These are phyloP conservation scores for Brassica hybrid DNA, from an alignment of 441 rosid genomes.

Conservation along the genomic window DNA sequence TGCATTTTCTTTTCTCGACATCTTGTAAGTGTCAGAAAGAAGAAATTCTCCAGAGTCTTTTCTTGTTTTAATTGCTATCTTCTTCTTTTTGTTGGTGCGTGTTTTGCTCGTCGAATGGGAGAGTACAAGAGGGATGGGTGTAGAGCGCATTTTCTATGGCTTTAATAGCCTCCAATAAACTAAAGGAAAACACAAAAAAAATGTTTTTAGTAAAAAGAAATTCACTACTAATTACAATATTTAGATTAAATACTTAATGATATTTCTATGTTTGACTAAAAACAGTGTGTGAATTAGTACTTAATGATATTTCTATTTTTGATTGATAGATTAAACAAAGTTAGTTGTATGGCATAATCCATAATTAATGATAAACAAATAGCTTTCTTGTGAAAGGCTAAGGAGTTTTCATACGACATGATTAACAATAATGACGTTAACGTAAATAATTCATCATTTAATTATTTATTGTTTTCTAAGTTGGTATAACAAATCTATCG, in stretches of 20 bases:
- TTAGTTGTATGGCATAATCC: conserved; percentile 1
- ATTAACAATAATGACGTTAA: neutral
- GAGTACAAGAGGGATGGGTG: conserved; percentile 16
- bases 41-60: neutral
- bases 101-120: conserved; percentile 29
- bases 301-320: neutral
- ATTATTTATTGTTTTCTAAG: neutral
- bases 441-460: neutral
- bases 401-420: neutral
- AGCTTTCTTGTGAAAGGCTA: neutral
- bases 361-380: neutral
- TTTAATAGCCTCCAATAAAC: conserved; percentile 28
- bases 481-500: conserved; percentile 22
- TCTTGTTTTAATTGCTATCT: neutral
- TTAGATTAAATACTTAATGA: neutral
- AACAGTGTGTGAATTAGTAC: neutral
- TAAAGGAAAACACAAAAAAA: neutral
- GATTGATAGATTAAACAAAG: neutral
- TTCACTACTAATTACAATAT: neutral
- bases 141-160: conserved; percentile 12
- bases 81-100: neutral
- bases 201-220: neutral
- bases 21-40: neutral
- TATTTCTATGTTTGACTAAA: conserved; percentile 1
- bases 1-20: conserved; percentile 35